These are phyloP conservation scores for Euphrasia confusa DNA, from an alignment of 257 asterid genomes.

Conservation along the genomic window DNA sequence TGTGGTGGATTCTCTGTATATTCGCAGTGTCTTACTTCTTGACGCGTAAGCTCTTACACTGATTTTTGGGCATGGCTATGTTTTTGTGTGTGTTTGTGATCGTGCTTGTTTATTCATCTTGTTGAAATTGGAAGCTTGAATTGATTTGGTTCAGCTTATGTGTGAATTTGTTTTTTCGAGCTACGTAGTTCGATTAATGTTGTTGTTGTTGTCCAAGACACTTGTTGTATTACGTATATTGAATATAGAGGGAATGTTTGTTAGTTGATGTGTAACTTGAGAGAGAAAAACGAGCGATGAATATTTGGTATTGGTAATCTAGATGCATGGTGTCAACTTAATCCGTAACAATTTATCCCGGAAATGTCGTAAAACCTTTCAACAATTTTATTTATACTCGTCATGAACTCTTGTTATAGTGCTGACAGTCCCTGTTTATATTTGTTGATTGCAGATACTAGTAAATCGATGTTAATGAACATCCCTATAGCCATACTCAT, in stretches of 20 bases:
- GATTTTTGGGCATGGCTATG: not conserved
- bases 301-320: slow-evolving; percentile 12
- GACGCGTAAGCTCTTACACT: slow-evolving; percentile 57
- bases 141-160: slow-evolving; percentile 15
- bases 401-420: slow-evolving; percentile 8
- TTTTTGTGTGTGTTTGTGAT: slow-evolving; percentile 2
- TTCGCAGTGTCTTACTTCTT: slow-evolving; percentile 78
- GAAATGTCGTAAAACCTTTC: not conserved
- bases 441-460: slow-evolving; percentile 64
- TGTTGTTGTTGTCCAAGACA: slow-evolving; percentile 10
- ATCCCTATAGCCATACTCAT: slow-evolving; percentile 75
- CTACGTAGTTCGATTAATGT: slow-evolving; percentile 6
- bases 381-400: not conserved
- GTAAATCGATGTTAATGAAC: slow-evolving; percentile 95
- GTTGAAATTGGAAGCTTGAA: slow-evolving; percentile 12
- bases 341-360: not conserved
- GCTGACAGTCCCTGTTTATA: slow-evolving; percentile 22
- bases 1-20: slow-evolving; percentile 92
- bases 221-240: slow-evolving; percentile 11
- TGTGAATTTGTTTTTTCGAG: slow-evolving; percentile 12
- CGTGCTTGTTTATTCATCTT: slow-evolving; percentile 3
- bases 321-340: slow-evolving; percentile 7
- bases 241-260: slow-evolving; percentile 4
- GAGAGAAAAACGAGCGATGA: slow-evolving; percentile 6
- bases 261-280: not conserved